phyloP scores from a whole-genome alignment of 495 filamentous ascomycete genomes.

The Penicillium canariense region DNA sequence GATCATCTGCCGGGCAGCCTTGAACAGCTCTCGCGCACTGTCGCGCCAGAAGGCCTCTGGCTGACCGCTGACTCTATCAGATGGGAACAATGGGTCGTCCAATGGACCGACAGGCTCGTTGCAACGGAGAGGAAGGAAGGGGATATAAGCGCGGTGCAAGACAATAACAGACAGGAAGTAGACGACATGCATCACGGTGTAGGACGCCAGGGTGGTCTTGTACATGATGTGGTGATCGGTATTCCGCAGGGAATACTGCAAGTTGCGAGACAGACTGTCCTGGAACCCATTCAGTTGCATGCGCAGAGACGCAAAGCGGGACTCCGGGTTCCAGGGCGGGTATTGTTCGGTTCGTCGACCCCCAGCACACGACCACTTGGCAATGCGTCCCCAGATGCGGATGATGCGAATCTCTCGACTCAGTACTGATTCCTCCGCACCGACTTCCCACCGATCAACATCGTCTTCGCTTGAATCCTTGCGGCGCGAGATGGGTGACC shows the following conservation, averaged over 20 bases:
- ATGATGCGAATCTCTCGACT: constrained; percentile 75
- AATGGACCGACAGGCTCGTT: constrained; percentile 66
- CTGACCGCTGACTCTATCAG: constrained; percentile 46
- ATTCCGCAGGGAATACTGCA: constrained; percentile 70
- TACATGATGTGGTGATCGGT: constrained; percentile 79
- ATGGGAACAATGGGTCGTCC: constrained; percentile 64
- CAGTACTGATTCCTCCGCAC: constrained; percentile 65
- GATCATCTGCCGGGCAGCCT: constrained; percentile 68
- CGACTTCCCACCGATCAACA: constrained; percentile 55
- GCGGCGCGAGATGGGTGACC: constrained; percentile 53
- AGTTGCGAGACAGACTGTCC: constrained; percentile 62
- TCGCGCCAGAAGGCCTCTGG: constrained; percentile 68
- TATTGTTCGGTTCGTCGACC: constrained; percentile 60
- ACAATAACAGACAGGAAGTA: constrained; percentile 75
- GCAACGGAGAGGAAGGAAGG: constrained; percentile 75
- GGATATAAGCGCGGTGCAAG: constrained; percentile 77
- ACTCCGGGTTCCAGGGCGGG: constrained; percentile 62
- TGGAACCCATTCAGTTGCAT: constrained; percentile 63
- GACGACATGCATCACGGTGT: constrained; percentile 75
- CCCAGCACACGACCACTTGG: constrained; percentile 72
- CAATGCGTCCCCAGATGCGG: constrained; percentile 75
- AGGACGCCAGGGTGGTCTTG: constrained; percentile 66
- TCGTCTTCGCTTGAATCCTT: constrained; percentile 68
- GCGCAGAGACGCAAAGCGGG: constrained; percentile 61
- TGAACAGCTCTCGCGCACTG: constrained; percentile 72